Percentiles rank a stretch among this genome's conserved stretches.
Conservation (phyloP, 2,329 filamentous ascomycete genomes). For the Grosmannia huntii region DNA sequence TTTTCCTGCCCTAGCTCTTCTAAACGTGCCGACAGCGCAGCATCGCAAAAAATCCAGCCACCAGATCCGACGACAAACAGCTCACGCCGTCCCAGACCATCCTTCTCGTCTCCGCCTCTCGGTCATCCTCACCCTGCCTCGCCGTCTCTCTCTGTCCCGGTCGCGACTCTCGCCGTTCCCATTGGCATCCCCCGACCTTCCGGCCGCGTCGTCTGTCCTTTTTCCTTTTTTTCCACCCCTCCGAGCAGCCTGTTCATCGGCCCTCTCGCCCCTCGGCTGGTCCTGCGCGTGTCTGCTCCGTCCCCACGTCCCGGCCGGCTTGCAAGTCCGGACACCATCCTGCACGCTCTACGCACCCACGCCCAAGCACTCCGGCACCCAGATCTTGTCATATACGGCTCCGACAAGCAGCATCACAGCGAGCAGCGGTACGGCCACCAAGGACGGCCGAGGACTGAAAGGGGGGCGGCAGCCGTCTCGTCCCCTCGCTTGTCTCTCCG, state of each 20-base stretch:
- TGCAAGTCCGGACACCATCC: too few relatives aligned
- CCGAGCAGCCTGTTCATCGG: background rate
- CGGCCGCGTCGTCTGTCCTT: background rate
- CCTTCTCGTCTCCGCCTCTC: background rate
- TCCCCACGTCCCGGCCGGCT: background rate
- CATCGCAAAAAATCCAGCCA: slow-evolving; percentile 5
- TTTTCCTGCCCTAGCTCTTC: slow-evolving; percentile 2
- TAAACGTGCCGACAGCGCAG: slow-evolving; percentile 6
- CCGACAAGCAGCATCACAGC: background rate
- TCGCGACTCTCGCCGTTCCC: too few relatives aligned
- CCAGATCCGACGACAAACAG: background rate
- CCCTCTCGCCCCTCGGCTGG: background rate
- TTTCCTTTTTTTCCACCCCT: background rate
- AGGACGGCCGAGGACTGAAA: background rate
- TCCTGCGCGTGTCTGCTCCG: background rate
- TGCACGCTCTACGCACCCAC: too few relatives aligned
- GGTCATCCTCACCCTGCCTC: background rate
- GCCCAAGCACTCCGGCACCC: too few relatives aligned
- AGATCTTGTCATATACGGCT: background rate
- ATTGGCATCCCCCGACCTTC: background rate
- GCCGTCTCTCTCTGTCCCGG: background rate
- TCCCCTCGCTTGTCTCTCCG: background rate
- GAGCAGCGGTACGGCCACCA: background rate
- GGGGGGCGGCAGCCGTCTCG: background rate
- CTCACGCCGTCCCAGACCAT: background rate